phyloP scores from a whole-genome alignment of 441 rosid species.

The Brassica hybrid region DNA sequence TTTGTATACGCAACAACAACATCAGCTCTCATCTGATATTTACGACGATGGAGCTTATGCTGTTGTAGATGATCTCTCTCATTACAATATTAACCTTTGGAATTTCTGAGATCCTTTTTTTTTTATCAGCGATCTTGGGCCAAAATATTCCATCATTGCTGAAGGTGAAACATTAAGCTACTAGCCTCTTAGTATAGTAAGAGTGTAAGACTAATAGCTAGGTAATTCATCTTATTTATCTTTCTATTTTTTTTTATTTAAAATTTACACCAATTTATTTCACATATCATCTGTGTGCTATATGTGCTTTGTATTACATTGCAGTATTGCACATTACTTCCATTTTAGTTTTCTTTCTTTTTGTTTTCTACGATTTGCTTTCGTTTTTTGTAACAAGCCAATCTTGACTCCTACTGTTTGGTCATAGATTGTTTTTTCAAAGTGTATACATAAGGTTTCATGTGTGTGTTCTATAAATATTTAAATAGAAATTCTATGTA shows the following conservation, averaged over 20 bases:
- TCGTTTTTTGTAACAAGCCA: slow-evolving; percentile 31
- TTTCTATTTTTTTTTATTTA: neutral
- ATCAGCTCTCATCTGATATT: slow-evolving; percentile 41
- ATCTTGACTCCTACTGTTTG: slow-evolving; percentile 22
- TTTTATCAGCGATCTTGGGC: slow-evolving; percentile 34
- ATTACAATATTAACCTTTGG: slow-evolving; percentile 41
- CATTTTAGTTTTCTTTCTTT: neutral
- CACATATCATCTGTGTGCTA: neutral
- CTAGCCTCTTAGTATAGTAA: slow-evolving; percentile 8
- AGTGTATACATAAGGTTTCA: neutral
- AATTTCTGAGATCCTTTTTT: slow-evolving; percentile 39
- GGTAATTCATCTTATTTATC: neutral
- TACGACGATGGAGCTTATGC: slow-evolving; percentile 39
- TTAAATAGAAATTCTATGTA: too few species aligned
- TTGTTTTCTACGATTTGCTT: slow-evolving; percentile 4
- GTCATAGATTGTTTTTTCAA: slow-evolving; percentile 12
- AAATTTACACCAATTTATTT: neutral
- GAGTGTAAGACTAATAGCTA: neutral
- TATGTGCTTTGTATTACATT: slow-evolving; percentile 7
- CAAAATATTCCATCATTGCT: neutral
- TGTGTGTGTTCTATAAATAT: neutral
- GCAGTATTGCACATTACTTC: slow-evolving; percentile 5
- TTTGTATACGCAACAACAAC: slow-evolving; percentile 22
- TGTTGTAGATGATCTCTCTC: slow-evolving; percentile 35
- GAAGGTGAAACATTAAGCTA: neutral